Evolutionary conservation across 371 early-diverging fungal species (phyloP).

Genomic region (Apophysomyces elegans): DNA sequence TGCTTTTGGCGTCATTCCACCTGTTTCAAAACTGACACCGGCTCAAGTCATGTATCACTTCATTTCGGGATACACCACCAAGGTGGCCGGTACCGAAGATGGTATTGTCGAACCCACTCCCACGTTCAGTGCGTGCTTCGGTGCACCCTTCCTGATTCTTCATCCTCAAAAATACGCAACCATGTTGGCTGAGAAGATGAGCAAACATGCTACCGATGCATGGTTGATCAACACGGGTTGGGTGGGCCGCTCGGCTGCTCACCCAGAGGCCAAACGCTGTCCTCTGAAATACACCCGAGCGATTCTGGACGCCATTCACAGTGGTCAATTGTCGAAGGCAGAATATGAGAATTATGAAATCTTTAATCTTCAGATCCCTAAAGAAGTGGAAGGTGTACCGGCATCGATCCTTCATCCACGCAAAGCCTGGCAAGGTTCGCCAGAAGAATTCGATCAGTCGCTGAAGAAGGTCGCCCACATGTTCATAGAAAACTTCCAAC

Average conservation of each 20-base stretch:
- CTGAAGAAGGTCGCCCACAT: constrained; percentile 78
- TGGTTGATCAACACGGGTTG: constrained; percentile 98
- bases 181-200: constrained; percentile 94
- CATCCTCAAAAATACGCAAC: constrained; percentile 95
- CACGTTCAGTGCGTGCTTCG: constrained; percentile 96
- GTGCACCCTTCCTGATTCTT: constrained; percentile 94
- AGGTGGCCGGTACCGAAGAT: constrained; percentile 95
- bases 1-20: constrained; percentile 96
- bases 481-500: constrained; percentile 91
- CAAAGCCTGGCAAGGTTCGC: constrained; percentile 81
- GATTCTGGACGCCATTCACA: constrained; percentile 96
- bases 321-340: constrained; percentile 84
- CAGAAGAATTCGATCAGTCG: constrained; percentile 67
- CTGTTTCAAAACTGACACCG: constrained; percentile 86
- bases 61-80: constrained; percentile 87
- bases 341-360: constrained; percentile 81
- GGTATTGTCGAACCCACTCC: constrained; percentile 91
- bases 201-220: constrained; percentile 82
- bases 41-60: constrained; percentile 97
- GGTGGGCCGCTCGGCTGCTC: constrained; percentile 91
- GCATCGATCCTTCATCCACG: constrained; percentile 86
- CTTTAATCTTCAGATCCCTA: constrained; percentile 91
- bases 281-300: constrained; percentile 94
- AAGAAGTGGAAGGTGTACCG: constrained; percentile 76
- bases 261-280: constrained; percentile 77